phyloP scores from a whole-genome alignment of 148 eudicot genomes.

The Mesembryanthemum crystallinum region DNA sequence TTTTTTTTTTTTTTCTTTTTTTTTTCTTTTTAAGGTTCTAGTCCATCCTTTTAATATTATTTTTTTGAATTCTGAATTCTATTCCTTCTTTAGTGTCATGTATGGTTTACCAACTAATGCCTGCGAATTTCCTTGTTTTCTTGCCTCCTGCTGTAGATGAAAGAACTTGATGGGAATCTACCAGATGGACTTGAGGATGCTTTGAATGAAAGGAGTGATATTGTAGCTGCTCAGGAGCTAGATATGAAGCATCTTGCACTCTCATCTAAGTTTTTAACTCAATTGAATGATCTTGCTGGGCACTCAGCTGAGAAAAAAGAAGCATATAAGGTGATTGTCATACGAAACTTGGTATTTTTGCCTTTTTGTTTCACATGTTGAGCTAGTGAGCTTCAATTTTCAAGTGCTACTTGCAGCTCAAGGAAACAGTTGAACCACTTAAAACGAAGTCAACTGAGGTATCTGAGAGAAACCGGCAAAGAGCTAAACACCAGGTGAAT shows the following conservation, averaged over 20 bases:
- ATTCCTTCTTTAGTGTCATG: not conserved
- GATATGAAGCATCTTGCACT: constrained; percentile 24
- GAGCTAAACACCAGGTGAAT: constrained; percentile 39
- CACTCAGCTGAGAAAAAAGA: constrained; percentile 32
- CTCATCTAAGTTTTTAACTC: constrained; percentile 25
- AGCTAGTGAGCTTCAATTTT: not conserved
- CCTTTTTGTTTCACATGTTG: not conserved
- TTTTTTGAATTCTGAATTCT: not conserved
- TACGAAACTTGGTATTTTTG: not conserved
- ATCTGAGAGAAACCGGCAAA: constrained; percentile 31
- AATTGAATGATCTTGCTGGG: constrained; percentile 20
- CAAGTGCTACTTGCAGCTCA: constrained; percentile 28
- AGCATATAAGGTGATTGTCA: constrained; percentile 31
- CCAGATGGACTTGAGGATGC: constrained; percentile 59
- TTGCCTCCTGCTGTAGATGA: constrained; percentile 42
- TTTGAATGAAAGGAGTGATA: constrained; percentile 31
- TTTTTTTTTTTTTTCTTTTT: too few species aligned
- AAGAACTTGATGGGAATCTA: constrained; percentile 69
- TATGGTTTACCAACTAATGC: not conserved
- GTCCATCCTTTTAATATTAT: too few species aligned
- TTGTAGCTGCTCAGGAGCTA: constrained; percentile 21
- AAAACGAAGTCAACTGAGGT: constrained; percentile 29
- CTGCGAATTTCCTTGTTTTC: not conserved
- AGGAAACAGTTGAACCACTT: constrained; percentile 33
- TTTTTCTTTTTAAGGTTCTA: too few species aligned